phyloP scores from a whole-genome alignment of 306 rosid genomes.

The Acmispon strigosus region DNA sequence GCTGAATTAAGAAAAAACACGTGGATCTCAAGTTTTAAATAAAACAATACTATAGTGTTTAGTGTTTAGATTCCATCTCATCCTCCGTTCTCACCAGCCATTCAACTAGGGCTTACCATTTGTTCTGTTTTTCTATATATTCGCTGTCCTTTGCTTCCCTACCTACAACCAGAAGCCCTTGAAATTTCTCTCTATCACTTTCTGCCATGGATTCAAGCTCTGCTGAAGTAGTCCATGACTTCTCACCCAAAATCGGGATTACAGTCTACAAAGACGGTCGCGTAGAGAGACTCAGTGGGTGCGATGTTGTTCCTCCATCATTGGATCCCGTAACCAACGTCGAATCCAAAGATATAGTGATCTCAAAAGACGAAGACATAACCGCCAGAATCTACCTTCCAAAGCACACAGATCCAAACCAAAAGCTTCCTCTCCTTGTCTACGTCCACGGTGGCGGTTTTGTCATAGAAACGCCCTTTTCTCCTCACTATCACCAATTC shows the following conservation, averaged over 20 bases:
- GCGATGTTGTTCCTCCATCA: slow-evolving; percentile 29
- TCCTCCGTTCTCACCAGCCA: too few species aligned
- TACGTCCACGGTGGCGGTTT: too few species aligned
- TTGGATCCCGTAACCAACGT: slow-evolving; percentile 39
- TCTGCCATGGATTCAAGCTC: too few species aligned
- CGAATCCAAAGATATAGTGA: slow-evolving; percentile 44
- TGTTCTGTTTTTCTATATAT: too few species aligned
- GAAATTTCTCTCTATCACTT: too few species aligned
- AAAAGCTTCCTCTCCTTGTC: not conserved
- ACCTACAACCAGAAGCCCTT: too few species aligned
- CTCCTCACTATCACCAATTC: not conserved
- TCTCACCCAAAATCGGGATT: slow-evolving; percentile 32
- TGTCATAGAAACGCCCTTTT: not conserved
- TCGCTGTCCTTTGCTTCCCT: too few species aligned
- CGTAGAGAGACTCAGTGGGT: slow-evolving; percentile 28
- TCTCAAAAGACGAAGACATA: slow-evolving; percentile 39
- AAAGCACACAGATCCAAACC: not conserved
- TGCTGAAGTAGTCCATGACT: slow-evolving; percentile 23
- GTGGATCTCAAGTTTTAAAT: too few species aligned
- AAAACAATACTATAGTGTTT: too few species aligned
- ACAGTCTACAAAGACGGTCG: slow-evolving; percentile 48
- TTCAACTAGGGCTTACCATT: too few species aligned
- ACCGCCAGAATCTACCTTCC: slow-evolving; percentile 54
- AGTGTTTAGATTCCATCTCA: too few species aligned
- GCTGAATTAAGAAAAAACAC: too few species aligned